Evolutionary conservation across 306 rosid genomes (phyloP).

Genomic region (Medicago truncatula): MtrunA17r5.0-ANR NC_053044.1:45419501-45420000

Average conservation of each 20-base stretch:
- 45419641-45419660: constrained; percentile 91
- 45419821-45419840: constrained; percentile 67
- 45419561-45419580: constrained; percentile 77
- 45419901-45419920: constrained; percentile 79
- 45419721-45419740: constrained; percentile 93
- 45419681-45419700: constrained; percentile 58
- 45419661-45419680: constrained; percentile 71
- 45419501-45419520: constrained; percentile 68
- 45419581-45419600: constrained; percentile 49
- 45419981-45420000: constrained; percentile 89
- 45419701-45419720: constrained; percentile 57
- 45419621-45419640: constrained; percentile 99
- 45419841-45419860: constrained; percentile 76
- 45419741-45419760: constrained; percentile 67
- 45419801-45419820: constrained; percentile 76
- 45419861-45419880: constrained; percentile 79
- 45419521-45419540: constrained; percentile 59
- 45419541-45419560: constrained; percentile 77
- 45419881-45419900: constrained; percentile 92
- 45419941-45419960: constrained; percentile 55
- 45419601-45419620: constrained; percentile 62
- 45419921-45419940: constrained; percentile 63
- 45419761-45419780: constrained; percentile 65
- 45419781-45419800: constrained; percentile 72
- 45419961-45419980: constrained; percentile 50